Conservation (phyloP, 352 stramenopile genomes). For the Globisporangium canariense region DNA sequence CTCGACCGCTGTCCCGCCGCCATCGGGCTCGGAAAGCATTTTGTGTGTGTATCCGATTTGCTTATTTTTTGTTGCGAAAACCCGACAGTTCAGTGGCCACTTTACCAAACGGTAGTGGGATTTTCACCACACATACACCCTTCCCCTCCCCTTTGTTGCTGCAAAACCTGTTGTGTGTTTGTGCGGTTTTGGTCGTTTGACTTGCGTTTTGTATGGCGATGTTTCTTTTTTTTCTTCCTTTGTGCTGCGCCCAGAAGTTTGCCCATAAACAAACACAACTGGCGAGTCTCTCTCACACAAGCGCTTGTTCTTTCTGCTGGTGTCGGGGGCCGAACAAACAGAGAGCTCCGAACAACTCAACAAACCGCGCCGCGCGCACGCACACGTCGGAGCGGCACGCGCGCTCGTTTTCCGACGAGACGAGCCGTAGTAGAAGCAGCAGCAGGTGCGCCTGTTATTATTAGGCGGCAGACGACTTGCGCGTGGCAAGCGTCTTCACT, state of each 20-base stretch:
- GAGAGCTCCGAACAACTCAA: conserved; percentile 5
- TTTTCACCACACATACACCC: neutral
- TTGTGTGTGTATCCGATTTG: too few relatives aligned
- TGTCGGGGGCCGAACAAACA: neutral
- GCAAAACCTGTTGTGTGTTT: neutral
- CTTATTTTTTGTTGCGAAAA: neutral
- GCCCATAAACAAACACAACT: neutral
- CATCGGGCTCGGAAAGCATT: too few relatives aligned
- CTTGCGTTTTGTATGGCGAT: conserved; percentile 2
- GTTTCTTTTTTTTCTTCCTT: conserved; percentile 5
- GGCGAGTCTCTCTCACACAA: conserved; percentile 2
- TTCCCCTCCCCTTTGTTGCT: neutral
- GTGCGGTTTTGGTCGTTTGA: neutral
- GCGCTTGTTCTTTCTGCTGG: neutral
- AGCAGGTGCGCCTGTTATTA: neutral
- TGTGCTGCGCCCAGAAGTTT: too few relatives aligned
- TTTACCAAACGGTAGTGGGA: neutral
- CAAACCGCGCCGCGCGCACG: neutral
- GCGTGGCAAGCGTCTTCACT: neutral
- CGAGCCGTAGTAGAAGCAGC: neutral
- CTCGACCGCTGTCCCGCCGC: too few relatives aligned
- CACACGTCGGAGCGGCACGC: neutral
- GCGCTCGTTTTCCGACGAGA: conserved; percentile 11
- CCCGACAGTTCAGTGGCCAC: conserved; percentile 1
- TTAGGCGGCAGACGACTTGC: neutral